Conservation (phyloP, 192 early-diverging fungal genomes). For the Glomus cerebriforme region DNA sequence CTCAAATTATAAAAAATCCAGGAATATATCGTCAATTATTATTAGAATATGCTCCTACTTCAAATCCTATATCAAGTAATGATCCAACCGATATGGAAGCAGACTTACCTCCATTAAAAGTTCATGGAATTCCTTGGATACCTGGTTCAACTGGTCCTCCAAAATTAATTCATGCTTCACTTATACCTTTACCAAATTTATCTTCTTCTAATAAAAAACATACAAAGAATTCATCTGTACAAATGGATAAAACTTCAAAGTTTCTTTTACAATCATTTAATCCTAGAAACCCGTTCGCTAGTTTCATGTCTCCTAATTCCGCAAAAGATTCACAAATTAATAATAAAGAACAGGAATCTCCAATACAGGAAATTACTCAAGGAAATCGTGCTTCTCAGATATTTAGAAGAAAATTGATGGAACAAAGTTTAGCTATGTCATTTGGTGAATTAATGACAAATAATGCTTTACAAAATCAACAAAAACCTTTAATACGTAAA, state of each 20-base stretch:
- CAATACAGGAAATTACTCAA: background rate
- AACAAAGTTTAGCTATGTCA: constrained; percentile 15
- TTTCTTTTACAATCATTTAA: background rate
- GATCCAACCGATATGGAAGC: constrained; percentile 26
- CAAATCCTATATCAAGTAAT: background rate
- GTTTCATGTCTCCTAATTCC: background rate
- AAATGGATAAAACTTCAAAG: background rate
- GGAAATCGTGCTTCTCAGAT: constrained; percentile 15
- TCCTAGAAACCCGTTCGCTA: background rate
- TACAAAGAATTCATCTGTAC: background rate
- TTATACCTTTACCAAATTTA: background rate
- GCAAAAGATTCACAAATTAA: background rate
- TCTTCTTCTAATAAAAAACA: background rate
- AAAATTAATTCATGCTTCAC: constrained; percentile 17
- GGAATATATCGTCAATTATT: background rate
- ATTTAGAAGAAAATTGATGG: constrained; percentile 11
- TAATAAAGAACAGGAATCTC: background rate
- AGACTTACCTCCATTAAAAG: background rate
- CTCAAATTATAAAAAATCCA: background rate
- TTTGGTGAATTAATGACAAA: background rate
- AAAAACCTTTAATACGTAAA: background rate
- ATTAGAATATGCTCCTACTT: constrained; percentile 1
- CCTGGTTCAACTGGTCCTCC: background rate
- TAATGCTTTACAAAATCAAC: background rate
- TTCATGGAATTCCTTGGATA: background rate